Conservation (phyloP, 2,329 filamentous ascomycete genomes). For the Davidsoniella neocaledoniae region DNA sequence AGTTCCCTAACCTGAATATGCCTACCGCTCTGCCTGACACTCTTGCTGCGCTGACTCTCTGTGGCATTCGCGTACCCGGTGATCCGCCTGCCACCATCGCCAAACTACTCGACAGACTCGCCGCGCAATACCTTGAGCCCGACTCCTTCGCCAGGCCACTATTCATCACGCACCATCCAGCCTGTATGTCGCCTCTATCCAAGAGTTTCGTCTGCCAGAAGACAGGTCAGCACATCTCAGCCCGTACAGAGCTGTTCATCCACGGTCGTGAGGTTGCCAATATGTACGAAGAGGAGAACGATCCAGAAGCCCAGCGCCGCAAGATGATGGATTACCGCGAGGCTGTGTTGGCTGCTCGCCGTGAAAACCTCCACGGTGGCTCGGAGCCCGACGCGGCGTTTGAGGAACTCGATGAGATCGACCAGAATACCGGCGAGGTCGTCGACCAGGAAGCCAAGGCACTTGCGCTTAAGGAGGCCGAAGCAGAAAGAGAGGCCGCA, state of each 20-base stretch:
- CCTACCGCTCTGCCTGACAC: conserved; percentile 42
- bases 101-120: conserved; percentile 66
- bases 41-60: conserved; percentile 34
- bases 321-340: conserved; percentile 52
- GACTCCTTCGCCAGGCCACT: conserved; percentile 50
- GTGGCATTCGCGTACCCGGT: conserved; percentile 47
- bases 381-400: conserved; percentile 15
- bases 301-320: conserved; percentile 64
- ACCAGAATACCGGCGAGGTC: conserved; percentile 21
- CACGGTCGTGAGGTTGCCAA: conserved; percentile 72
- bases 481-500: conserved; percentile 19
- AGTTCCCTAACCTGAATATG: conserved; percentile 45
- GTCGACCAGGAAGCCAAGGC: conserved; percentile 14
- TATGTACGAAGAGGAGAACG: conserved; percentile 97
- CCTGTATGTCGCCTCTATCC: conserved; percentile 76
- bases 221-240: conserved; percentile 57
- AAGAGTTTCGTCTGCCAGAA: conserved; percentile 63
- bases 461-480: neutral
- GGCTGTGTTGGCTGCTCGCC: conserved; percentile 12
- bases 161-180: conserved; percentile 80
- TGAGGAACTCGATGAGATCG: conserved; percentile 16
- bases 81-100: conserved; percentile 41
- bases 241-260: conserved; percentile 74
- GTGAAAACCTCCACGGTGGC: conserved; percentile 18
- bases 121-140: conserved; percentile 61